Conservation (phyloP, 2,329 filamentous ascomycete species). For the Diaporthe vaccinii region DNA sequence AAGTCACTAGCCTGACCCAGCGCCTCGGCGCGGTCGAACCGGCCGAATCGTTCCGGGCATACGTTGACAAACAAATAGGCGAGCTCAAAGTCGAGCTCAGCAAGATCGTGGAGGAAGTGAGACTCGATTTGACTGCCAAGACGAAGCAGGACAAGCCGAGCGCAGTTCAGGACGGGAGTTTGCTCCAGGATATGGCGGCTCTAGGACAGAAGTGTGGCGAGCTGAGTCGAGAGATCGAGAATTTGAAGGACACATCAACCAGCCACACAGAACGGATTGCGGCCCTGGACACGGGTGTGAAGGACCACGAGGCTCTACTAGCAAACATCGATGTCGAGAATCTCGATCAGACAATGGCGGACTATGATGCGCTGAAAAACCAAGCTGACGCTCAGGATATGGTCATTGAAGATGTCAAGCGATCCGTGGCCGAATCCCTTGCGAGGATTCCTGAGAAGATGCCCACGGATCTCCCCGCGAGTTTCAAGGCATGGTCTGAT, state of each 20-base stretch:
- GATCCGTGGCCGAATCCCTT: not conserved
- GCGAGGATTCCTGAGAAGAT: not conserved
- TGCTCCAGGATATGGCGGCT: constrained; percentile 1
- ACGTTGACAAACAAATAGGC: not conserved
- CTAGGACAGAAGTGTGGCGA: not conserved
- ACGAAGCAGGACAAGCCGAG: not conserved
- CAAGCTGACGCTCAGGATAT: constrained; percentile 2
- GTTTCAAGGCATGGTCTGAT: constrained; percentile 21
- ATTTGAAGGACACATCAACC: not conserved
- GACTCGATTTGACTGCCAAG: constrained; percentile 17
- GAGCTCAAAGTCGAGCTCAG: not conserved
- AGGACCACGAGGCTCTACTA: constrained; percentile 11
- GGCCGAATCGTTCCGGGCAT: not conserved
- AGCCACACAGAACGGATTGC: constrained; percentile 17
- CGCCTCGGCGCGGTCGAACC: not conserved
- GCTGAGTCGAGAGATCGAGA: not conserved
- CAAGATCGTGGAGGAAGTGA: not conserved
- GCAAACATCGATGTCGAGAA: constrained; percentile 29
- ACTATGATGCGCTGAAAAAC: constrained; percentile 21
- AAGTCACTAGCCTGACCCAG: constrained; percentile 10
- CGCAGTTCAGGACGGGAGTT: not conserved
- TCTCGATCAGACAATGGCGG: constrained; percentile 2
- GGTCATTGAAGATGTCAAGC: constrained; percentile 7
- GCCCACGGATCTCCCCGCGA: not conserved
- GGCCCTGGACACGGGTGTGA: constrained; percentile 5